Conservation (phyloP, 2,329 filamentous ascomycete species). For the Parastagonospora nodorum region DNA sequence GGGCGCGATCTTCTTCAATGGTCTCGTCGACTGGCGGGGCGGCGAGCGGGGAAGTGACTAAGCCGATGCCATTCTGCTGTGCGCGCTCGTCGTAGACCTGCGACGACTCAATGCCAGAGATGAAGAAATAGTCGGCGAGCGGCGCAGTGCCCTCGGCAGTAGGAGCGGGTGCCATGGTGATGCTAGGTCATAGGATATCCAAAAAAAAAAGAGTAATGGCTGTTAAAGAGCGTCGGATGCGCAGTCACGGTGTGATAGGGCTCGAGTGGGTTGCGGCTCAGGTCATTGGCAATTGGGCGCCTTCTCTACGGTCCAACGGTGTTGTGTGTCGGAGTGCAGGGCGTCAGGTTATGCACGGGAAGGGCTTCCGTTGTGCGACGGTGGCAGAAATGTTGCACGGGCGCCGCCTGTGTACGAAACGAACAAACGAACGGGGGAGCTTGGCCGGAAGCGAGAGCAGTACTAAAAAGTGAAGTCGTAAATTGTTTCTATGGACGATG, state of each 20-base stretch:
- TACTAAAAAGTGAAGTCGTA: constrained; percentile 3
- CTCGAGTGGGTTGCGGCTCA: constrained; percentile 33
- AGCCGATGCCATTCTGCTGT: constrained; percentile 26
- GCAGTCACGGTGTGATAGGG: constrained; percentile 28
- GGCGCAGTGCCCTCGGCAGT: constrained; percentile 55
- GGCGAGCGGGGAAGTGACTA: constrained; percentile 36
- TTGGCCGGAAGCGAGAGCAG: constrained; percentile 23
- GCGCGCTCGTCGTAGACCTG: constrained; percentile 56
- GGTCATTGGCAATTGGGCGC: constrained; percentile 44
- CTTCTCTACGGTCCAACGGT: constrained; percentile 28
- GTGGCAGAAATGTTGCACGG: constrained; percentile 33
- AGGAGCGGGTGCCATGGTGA: constrained; percentile 45
- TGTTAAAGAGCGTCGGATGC: constrained; percentile 28
- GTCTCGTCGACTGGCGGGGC: constrained; percentile 56
- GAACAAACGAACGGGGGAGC: constrained; percentile 11
- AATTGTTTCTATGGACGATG: neutral
- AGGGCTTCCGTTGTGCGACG: constrained; percentile 30
- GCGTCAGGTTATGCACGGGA: constrained; percentile 20
- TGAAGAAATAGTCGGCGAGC: constrained; percentile 71
- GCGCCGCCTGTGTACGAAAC: constrained; percentile 18
- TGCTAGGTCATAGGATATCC: constrained; percentile 35
- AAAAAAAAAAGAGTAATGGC: constrained; percentile 34
- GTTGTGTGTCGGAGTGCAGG: constrained; percentile 30
- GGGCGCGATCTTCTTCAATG: constrained; percentile 64
- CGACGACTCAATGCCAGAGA: constrained; percentile 59